Base-by-base conservation (phyloP, 306 rosid species). In the Styphnolobium japonicum region DNA sequence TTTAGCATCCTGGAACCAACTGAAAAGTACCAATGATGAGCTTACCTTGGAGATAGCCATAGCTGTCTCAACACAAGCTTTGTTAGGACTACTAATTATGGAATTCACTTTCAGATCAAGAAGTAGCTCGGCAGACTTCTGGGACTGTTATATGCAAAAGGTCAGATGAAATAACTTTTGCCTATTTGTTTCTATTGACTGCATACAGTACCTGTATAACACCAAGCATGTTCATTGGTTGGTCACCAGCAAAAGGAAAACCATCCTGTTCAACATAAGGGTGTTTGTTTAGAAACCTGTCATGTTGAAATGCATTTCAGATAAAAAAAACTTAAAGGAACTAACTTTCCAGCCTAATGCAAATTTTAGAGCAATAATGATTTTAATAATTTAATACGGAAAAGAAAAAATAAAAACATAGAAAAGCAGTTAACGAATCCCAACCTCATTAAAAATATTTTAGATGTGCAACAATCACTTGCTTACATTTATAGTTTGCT, bases 91-190 rank as follows among this genome's bases (percentile, higher is more conserved):
- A 79, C 92, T 90, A 58, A 92, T 76, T 82, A 92, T 76, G 75
- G 96, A 85, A 82, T 77, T 87, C 74, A 92, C 90, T 63, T 73
- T 88, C 84, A 87, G 85, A 87, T 95, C 98, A 75, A 95, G 93
- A 57, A 95, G 98, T 62, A 95, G 87, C 90, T 90, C 98, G 5
- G 96, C 97, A 60, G 88, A 87, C 85, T 95, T 93, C 89, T 95
- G 97, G 88, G 99, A 91, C 98, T 93, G 92, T 82, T 72, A 82
- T 57, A 80, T 67, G 76, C 71, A 83, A 81, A 71, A 63, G 46
- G 81, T 85, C 84, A 87, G 86, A 85, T 80, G 56, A 84, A 33
- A 74, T 42, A 77, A 75, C 29, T 55, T 88, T 69, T 15, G 23
- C 53, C 31, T 12, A 39, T 65, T 67, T 46, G 68, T 34, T 53